Base-by-base conservation (phyloP, 805 yeast genomes). In the Candida maltosa region DNA sequence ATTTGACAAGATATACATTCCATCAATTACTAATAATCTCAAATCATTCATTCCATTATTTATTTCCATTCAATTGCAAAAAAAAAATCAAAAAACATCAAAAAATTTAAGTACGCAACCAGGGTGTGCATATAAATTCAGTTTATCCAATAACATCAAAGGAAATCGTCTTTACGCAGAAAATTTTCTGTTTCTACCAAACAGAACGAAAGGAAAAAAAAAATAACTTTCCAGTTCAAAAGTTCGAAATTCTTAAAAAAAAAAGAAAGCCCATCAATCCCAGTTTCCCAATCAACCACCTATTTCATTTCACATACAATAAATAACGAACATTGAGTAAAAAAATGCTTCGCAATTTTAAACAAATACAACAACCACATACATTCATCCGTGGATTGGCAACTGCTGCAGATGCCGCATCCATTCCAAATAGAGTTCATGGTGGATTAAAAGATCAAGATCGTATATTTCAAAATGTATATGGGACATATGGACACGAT, bases 361-460 rank as follows among this genome's bases (percentile, higher is more conserved):
- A 44, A 44, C 39, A 42, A 48, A 50, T 42, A 53, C 47, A 37
- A 44, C 49, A 51, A 42, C 55, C 47, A 39, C 44, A 49, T 40
- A 42, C 45, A 31, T 44, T 48, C 34, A 47, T 51, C 45, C 62
- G 69, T 46, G 47, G 60, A 17, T 60, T 68, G 48, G 76, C 75
- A 26, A 65, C 78, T 28, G 62, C 53, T 31, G 72, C 75, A 27
- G 73, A 70, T 40, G 60, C 69, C 9, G 70, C 72, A 5, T 64
- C 70, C 32, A 69, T 58, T 43, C 77, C 78, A 17, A 66, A 70
- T 53, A 58, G 83, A 41, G 62, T 66, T 27, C 75, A 78, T 52
- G 95, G 95, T 21, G 91, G 89, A 9, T 73, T 86, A 45, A 73
- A 74, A 48, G 95, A 86, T 64, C 80, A 75, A 58, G 95, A 86